phyloP scores from a whole-genome alignment of 805 yeast species.

The Helenozyma rhizophorensis region DNA sequence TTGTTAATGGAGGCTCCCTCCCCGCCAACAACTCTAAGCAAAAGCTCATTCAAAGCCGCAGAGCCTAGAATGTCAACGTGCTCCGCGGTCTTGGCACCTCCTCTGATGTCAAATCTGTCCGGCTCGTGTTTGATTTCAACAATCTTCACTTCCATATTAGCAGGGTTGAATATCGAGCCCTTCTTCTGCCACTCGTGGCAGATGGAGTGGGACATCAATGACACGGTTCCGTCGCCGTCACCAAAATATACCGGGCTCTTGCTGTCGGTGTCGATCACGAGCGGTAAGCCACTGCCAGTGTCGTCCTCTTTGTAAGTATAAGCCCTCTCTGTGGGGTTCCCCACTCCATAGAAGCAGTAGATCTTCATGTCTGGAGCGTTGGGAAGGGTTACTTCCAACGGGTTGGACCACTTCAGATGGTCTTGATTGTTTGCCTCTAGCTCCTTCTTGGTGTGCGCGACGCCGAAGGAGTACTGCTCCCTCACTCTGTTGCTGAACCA shows the following conservation, averaged over 20 bases:
- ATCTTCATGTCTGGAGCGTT: constrained; percentile 89
- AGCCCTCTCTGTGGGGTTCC: constrained; percentile 93
- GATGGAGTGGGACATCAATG: constrained; percentile 80
- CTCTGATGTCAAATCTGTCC: constrained; percentile 87
- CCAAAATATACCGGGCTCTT: constrained; percentile 68
- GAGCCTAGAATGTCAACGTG: constrained; percentile 96
- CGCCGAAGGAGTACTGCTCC: constrained; percentile 76
- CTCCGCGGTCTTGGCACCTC: constrained; percentile 96
- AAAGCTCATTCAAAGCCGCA: constrained; percentile 83
- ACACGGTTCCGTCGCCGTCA: constrained; percentile 96
- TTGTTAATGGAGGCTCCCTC: constrained; percentile 63
- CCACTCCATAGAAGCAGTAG: constrained; percentile 92
- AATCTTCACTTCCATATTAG: constrained; percentile 61
- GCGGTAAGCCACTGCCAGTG: constrained; percentile 51
- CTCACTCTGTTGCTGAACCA: constrained; percentile 68
- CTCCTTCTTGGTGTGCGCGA: constrained; percentile 58
- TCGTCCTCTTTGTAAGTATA: constrained; percentile 72
- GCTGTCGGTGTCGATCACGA: constrained; percentile 65
- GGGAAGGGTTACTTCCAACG: constrained; percentile 87
- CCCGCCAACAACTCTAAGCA: constrained; percentile 81
- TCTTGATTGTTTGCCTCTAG: constrained; percentile 60
- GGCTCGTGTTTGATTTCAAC: constrained; percentile 95
- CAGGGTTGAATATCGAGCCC: constrained; percentile 75
- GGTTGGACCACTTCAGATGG: constrained; percentile 88
- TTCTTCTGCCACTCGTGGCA: constrained; percentile 84